Percentiles rank a stretch among this genome's conserved stretches.
These are phyloP conservation scores for Zopfochytrium polystomum DNA, from an alignment of 371 early-diverging fungal species.

Conservation along the genomic window DNA sequence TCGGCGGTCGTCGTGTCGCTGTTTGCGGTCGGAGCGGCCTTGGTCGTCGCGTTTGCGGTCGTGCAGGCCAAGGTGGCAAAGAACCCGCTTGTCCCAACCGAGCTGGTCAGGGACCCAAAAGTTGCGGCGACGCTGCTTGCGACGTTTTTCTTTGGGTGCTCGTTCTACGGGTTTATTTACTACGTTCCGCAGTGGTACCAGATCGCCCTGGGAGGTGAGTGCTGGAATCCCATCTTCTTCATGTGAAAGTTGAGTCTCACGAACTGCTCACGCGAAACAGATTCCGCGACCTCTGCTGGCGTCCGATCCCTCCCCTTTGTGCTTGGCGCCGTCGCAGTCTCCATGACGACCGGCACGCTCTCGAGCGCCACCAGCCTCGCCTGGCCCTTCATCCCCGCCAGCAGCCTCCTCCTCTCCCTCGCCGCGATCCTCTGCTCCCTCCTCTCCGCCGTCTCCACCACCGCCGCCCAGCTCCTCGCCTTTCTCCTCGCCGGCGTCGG, in stretches of 20 bases:
- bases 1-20: conserved; percentile 31
- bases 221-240: not conserved
- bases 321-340: conserved; percentile 49
- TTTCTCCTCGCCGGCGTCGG: conserved; percentile 63
- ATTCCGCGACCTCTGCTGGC: conserved; percentile 55
- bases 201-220: conserved; percentile 55
- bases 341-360: conserved; percentile 53
- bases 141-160: no score
- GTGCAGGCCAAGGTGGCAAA: conserved; percentile 34
- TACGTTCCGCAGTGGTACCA: conserved; percentile 73
- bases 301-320: conserved; percentile 60
- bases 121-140: conserved; percentile 25
- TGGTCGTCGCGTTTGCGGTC: conserved; percentile 27
- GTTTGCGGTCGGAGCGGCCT: conserved; percentile 24
- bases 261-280: not conserved
- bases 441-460: conserved; percentile 39
- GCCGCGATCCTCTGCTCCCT: conserved; percentile 52
- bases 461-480: conserved; percentile 51
- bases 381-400: conserved; percentile 32
- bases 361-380: conserved; percentile 40
- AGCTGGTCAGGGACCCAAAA: conserved; percentile 29
- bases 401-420: conserved; percentile 35
- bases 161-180: no score
- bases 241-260: not conserved
- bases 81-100: conserved; percentile 41